These are phyloP conservation scores for Ceriops decandra DNA, from an alignment of 345 rosid species.

Conservation along the genomic window DNA sequence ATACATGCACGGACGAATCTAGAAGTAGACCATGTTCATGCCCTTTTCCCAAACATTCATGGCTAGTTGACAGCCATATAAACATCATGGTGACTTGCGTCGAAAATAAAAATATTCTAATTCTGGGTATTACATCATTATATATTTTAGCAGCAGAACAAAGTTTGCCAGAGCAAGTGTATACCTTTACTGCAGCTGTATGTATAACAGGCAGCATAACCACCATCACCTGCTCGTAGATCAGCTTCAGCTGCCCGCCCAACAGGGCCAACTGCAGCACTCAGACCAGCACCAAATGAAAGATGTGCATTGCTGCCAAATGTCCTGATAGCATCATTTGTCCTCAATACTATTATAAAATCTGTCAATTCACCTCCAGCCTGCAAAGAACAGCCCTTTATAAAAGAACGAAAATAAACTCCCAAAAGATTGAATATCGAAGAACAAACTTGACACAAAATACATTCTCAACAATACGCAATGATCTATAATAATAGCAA, in stretches of 20 bases:
- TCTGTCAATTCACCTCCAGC: constrained; percentile 98
- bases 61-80: not conserved
- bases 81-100: not conserved
- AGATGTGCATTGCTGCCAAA: constrained; percentile 81
- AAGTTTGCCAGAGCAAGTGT: not conserved
- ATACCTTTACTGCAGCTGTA: constrained; percentile 99
- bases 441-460: not conserved
- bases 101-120: not conserved
- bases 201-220: constrained; percentile 92
- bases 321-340: constrained; percentile 71
- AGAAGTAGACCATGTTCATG: not conserved
- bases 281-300: constrained; percentile 89
- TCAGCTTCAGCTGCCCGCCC: constrained; percentile 91
- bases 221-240: constrained; percentile 87
- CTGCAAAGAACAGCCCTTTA: constrained; percentile 38
- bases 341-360: constrained; percentile 81
- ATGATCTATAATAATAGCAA: not conserved
- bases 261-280: constrained; percentile 76
- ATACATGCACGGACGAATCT: not conserved
- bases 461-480: not conserved
- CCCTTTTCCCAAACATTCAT: not conserved
- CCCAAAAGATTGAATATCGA: not conserved
- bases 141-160: not conserved
- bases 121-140: not conserved
- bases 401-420: not conserved